These are phyloP conservation scores for Leishmania turanica DNA, from an alignment of 208 protist genomes.

Conservation along the genomic window DNA sequence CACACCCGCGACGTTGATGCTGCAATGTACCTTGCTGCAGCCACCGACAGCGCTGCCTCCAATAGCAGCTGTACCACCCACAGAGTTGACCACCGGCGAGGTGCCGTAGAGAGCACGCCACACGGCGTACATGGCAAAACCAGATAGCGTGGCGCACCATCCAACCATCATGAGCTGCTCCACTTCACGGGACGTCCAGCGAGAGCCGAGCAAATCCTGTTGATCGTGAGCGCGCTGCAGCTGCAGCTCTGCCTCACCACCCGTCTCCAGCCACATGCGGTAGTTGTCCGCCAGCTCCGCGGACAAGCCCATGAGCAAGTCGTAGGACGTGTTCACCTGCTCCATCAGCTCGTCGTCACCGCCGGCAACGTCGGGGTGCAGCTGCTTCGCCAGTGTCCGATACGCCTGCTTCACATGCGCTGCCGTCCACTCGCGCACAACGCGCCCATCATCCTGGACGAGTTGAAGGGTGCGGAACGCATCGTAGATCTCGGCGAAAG, in stretches of 20 bases:
- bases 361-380: slow-evolving; percentile 46
- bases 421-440: slow-evolving; percentile 25
- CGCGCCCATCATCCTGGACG: slow-evolving; percentile 10
- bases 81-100: neutral
- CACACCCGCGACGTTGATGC: neutral
- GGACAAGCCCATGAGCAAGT: slow-evolving; percentile 20
- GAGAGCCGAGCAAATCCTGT: slow-evolving; percentile 4
- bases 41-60: no score
- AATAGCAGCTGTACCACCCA: neutral
- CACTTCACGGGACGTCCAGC: slow-evolving; percentile 15
- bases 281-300: slow-evolving; percentile 18
- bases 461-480: slow-evolving; percentile 32
- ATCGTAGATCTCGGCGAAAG: slow-evolving; percentile 20
- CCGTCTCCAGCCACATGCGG: slow-evolving; percentile 25
- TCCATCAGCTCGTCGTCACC: slow-evolving; percentile 43
- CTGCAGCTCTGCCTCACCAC: slow-evolving; percentile 26
- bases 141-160: slow-evolving; percentile 27
- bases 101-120: slow-evolving; percentile 14
- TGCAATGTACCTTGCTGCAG: neutral
- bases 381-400: slow-evolving; percentile 34
- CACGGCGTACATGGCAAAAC: slow-evolving; percentile 6
- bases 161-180: slow-evolving; percentile 38
- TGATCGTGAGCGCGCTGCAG: neutral
- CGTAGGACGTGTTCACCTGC: slow-evolving; percentile 44
- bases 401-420: slow-evolving; percentile 47